Evolutionary conservation across 441 rosid genomes (phyloP).

Genomic region (Adansonia rubrostipa): DNA sequence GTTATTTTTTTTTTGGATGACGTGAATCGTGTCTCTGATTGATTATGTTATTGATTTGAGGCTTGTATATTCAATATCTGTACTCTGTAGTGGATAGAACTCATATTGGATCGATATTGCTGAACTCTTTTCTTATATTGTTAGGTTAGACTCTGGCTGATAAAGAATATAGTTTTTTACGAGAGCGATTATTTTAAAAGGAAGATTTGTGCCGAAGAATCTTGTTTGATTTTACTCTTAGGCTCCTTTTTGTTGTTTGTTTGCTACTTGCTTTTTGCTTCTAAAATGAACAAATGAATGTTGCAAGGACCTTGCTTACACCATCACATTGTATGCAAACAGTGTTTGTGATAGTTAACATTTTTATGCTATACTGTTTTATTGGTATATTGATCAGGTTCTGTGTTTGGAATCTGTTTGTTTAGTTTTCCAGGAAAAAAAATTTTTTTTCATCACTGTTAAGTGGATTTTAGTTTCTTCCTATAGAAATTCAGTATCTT

Average conservation of each 20-base stretch:
- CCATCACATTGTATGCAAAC: neutral
- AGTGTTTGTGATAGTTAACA: neutral
- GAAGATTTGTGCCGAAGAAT: neutral
- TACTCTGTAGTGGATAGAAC: neutral
- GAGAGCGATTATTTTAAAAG: neutral
- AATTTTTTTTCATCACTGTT: neutral
- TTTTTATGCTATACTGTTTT: neutral
- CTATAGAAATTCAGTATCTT: neutral
- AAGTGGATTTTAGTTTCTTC: neutral
- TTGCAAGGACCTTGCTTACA: slow-evolving; percentile 8
- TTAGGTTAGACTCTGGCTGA: neutral
- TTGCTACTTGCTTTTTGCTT: neutral
- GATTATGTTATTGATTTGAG: neutral
- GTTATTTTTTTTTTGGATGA: neutral
- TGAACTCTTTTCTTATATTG: slow-evolving; percentile 9
- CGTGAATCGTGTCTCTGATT: neutral
- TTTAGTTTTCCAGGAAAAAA: slow-evolving; percentile 5
- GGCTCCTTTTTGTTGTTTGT: neutral
- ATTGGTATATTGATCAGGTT: neutral
- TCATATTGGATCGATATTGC: neutral
- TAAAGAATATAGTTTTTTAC: neutral
- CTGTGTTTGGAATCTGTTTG: neutral
- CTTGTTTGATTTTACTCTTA: neutral
- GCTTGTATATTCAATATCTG: neutral
- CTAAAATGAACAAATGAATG: slow-evolving; percentile 7